phyloP scores from a whole-genome alignment of 2,329 filamentous ascomycete genomes.

The Pleoardoris graminearum region DNA sequence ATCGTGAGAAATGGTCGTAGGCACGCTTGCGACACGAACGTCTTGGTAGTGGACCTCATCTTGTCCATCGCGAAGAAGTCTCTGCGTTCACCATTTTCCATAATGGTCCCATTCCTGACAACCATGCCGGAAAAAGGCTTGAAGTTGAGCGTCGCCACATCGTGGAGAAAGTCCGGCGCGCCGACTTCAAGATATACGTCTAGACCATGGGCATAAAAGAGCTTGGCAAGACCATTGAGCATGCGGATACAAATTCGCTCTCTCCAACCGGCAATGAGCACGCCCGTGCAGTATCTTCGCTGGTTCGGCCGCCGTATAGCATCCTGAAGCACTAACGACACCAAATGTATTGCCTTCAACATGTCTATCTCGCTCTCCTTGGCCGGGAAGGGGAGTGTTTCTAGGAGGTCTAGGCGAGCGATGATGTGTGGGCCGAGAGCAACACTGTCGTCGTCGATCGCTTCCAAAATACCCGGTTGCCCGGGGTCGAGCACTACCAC shows the following conservation, averaged over 20 bases:
- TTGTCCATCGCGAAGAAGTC: constrained; percentile 47
- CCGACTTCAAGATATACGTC: constrained; percentile 41
- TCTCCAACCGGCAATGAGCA: constrained; percentile 41
- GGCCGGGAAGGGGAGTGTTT: constrained; percentile 26
- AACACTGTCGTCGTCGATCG: constrained; percentile 28
- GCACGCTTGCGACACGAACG: constrained; percentile 44
- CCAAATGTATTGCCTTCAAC: constrained; percentile 27
- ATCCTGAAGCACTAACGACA: constrained; percentile 31
- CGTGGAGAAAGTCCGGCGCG: constrained; percentile 39
- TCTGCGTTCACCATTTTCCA: constrained; percentile 38
- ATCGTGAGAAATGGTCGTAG: constrained; percentile 41
- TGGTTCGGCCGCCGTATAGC: constrained; percentile 28
- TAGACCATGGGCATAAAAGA: constrained; percentile 36
- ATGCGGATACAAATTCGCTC: constrained; percentile 32
- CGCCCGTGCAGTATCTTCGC: constrained; percentile 36
- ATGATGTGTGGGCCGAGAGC: constrained; percentile 37
- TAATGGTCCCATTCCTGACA: constrained; percentile 42
- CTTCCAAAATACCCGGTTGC: constrained; percentile 37
- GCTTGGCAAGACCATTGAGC: constrained; percentile 35
- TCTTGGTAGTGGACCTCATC: constrained; percentile 44
- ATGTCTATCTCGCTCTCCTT: constrained; percentile 31
- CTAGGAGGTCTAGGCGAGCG: constrained; percentile 34
- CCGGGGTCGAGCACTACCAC: constrained; percentile 37
- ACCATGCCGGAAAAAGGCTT: constrained; percentile 35
- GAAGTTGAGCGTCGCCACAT: constrained; percentile 29